A percentile compares a stretch with the other conserved stretches of the same genome.
Conservation (phyloP, 345 rosid species). For the Lepidium sativum region DNA sequence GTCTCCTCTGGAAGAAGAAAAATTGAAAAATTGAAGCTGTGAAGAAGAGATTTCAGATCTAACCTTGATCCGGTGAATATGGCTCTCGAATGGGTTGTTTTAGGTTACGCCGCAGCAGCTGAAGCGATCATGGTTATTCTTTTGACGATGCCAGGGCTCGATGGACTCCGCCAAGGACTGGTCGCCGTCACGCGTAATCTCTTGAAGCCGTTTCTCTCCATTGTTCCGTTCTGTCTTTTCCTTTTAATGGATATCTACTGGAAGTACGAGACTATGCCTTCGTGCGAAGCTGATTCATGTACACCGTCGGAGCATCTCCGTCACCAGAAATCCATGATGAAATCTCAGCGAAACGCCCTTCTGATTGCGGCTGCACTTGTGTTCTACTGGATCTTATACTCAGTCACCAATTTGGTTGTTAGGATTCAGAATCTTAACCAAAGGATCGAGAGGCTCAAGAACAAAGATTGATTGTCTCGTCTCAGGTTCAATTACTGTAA, state of each 20-base stretch:
- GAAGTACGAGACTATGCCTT: constrained; percentile 84
- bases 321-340: constrained; percentile 88
- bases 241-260: constrained; percentile 86
- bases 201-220: constrained; percentile 74
- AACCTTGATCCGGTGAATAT: constrained; percentile 20
- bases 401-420: constrained; percentile 60
- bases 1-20: background rate
- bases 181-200: constrained; percentile 81
- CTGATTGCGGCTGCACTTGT: constrained; percentile 64
- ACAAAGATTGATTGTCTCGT: constrained; percentile 24
- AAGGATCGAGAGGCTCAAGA: constrained; percentile 69
- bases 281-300: constrained; percentile 64
- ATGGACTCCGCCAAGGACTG: constrained; percentile 60
- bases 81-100: constrained; percentile 96
- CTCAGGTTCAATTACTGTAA: constrained; percentile 11
- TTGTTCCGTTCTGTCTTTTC: constrained; percentile 85
- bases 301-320: constrained; percentile 75
- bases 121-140: constrained; percentile 88
- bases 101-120: constrained; percentile 80
- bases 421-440: constrained; percentile 63
- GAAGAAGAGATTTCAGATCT: constrained; percentile 23
- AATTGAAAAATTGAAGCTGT: constrained; percentile 5
- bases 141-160: constrained; percentile 77
- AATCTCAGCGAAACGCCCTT: constrained; percentile 83
- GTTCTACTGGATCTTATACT: constrained; percentile 79